Conservation (phyloP, 192 early-diverging fungal species). For the Backusella westeae region DNA sequence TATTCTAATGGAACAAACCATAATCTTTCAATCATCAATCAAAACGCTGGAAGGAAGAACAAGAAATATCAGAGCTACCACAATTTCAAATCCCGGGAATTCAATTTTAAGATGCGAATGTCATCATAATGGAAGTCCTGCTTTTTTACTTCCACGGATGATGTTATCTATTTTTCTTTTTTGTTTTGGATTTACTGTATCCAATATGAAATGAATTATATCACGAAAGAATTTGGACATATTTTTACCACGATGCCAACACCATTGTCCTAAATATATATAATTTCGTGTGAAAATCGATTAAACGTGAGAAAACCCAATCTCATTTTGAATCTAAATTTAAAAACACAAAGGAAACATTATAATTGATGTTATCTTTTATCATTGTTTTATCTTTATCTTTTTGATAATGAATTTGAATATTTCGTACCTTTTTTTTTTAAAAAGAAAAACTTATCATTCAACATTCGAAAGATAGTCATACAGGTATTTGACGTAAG, state of each 20-base stretch:
- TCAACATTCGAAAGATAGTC: neutral
- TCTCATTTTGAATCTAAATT: constrained; percentile 7
- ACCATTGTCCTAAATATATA: neutral
- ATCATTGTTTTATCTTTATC: neutral
- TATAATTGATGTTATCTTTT: neutral
- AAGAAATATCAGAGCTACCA: neutral
- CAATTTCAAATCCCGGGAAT: neutral
- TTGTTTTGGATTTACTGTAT: neutral
- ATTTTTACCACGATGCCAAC: neutral
- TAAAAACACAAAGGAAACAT: neutral
- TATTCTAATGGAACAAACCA: neutral
- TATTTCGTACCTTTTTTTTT: neutral
- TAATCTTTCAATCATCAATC: neutral
- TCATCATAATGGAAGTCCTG: neutral
- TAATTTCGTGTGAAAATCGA: constrained; percentile 2
- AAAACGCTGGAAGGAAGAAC: neutral
- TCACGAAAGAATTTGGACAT: neutral
- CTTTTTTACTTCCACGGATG: neutral
- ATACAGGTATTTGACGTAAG: neutral
- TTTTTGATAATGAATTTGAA: neutral
- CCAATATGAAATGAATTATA: neutral
- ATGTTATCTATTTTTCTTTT: neutral
- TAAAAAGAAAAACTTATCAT: neutral
- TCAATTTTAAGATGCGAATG: neutral
- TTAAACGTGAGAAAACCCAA: constrained; percentile 2